Conservation (phyloP, 495 filamentous ascomycete species). For the Apiosordaria backusii region DNA sequence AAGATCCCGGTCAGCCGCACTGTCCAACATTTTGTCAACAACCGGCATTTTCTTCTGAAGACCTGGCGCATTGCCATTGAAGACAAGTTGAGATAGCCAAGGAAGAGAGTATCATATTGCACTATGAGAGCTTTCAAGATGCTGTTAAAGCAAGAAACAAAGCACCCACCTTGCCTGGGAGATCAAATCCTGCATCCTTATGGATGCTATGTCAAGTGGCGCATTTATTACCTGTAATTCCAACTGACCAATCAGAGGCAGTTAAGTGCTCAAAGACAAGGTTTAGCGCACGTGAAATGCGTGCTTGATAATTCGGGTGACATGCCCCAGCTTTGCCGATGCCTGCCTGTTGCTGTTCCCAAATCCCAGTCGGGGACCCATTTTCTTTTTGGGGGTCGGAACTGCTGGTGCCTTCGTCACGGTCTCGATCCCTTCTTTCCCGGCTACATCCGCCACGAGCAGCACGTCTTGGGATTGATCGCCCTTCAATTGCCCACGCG, state of each 20-base stretch:
- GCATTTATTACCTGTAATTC: not conserved
- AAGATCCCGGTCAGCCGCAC: not conserved
- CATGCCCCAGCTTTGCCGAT: not conserved
- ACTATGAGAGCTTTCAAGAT: not conserved
- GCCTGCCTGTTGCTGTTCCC: not conserved
- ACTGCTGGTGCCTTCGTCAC: slow-evolving; percentile 1
- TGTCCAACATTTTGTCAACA: not conserved
- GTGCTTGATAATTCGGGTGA: not conserved
- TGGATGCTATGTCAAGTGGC: not conserved
- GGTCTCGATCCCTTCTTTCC: not conserved
- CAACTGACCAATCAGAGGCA: not conserved
- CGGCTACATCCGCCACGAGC: not conserved
- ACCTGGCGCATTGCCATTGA: not conserved
- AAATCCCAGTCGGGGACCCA: slow-evolving; percentile 1
- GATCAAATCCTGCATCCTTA: not conserved
- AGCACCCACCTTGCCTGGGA: not conserved
- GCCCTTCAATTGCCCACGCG: not conserved
- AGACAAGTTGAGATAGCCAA: not conserved
- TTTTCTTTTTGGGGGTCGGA: slow-evolving; percentile 5
- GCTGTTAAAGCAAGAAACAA: no score
- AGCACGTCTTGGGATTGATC: not conserved
- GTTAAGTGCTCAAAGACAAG: not conserved
- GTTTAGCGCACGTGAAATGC: not conserved
- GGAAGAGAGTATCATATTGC: not conserved
- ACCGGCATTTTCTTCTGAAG: no score